A percentile compares a stretch with the other conserved stretches of the same genome.
Conservation (phyloP, 805 yeast species). For the Ogataea thermomethanolica region DNA sequence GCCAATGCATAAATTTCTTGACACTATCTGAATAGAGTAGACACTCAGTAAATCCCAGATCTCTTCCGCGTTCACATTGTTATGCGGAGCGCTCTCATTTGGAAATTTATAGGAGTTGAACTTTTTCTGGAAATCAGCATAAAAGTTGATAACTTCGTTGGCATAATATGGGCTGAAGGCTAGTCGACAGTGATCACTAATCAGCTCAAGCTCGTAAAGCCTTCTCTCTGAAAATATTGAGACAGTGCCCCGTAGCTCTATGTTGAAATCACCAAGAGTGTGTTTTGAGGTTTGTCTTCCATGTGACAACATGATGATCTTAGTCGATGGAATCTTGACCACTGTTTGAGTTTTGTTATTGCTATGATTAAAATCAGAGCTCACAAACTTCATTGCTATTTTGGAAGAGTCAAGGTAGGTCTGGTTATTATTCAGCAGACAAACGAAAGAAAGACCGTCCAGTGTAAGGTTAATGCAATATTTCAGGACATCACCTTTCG, state of each 20-base stretch:
- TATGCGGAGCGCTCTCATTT: background rate
- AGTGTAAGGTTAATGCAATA: constrained; percentile 4
- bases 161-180: constrained; percentile 49
- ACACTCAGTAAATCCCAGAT: constrained; percentile 30
- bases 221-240: constrained; percentile 27
- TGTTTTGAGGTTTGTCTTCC: constrained; percentile 40
- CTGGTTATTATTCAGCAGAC: constrained; percentile 16
- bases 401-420: constrained; percentile 15
- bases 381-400: constrained; percentile 8
- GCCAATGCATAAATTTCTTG: constrained; percentile 69
- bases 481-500: background rate
- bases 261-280: constrained; percentile 43
- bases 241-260: constrained; percentile 43
- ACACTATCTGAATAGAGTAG: constrained; percentile 53
- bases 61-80: constrained; percentile 9
- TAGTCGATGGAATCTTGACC: constrained; percentile 39
- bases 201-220: constrained; percentile 50
- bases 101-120: constrained; percentile 2
- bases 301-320: constrained; percentile 31
- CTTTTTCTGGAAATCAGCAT: constrained; percentile 10
- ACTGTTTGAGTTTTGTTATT: constrained; percentile 36
- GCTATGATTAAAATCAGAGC: constrained; percentile 16
- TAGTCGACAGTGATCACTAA: constrained; percentile 55
- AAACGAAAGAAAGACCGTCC: constrained; percentile 10
- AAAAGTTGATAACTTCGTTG: constrained; percentile 23